Base-by-base conservation (phyloP, 202 grass and related monocot genomes). In the Panicum virgatum region DNA sequence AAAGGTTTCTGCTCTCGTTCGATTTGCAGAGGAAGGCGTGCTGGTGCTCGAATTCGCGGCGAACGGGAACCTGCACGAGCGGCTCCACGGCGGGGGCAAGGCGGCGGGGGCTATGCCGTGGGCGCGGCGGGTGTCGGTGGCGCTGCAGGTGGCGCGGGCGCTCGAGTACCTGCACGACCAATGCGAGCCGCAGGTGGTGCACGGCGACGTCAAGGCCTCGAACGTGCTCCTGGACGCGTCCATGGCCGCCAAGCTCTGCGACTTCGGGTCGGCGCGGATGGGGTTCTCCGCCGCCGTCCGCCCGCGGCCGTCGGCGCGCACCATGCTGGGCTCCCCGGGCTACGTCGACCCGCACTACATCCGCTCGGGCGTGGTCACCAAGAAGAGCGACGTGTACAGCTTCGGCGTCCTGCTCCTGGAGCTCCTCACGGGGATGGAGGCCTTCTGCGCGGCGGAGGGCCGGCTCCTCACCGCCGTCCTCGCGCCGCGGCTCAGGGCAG, bases 381-480 rank as follows among this genome's bases (percentile, higher is more conserved):
- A 99, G 87, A 99, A 99, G 80, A 96, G 84, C 61, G 96, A 99
- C 83, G 87, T 99, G 60, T 99, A 99, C 85, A 96, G 96, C 82
- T 96, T 96, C 67, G 96, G 96, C 9, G 96, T 99, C 18, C 82
- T 99, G 13, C 88, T 99, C 14, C 78, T 94, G 2, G 88, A 94
- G 80, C 71, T 86, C 26, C 85, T 94, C 68, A 99, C 96, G 10
- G 96, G 93, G 39, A 87, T 74, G 44, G 89, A 99, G 85, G 93
- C 96, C 26, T 96, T 99, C 80, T 86, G 87, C 84, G 46, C 87
- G 3, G 85, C 77, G 36, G 82, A 91, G n/a, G 89, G 90, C 27
- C 87, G 88, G 47, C 91, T 88, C 54, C 84, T 99, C 10, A 94
- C 91, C 10, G 83, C 83, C 59, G 80, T 86, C 36, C 59, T 96